Evolutionary conservation across 129 eudicot genomes (phyloP).

Genomic region (Flaveria brownii): DNA sequence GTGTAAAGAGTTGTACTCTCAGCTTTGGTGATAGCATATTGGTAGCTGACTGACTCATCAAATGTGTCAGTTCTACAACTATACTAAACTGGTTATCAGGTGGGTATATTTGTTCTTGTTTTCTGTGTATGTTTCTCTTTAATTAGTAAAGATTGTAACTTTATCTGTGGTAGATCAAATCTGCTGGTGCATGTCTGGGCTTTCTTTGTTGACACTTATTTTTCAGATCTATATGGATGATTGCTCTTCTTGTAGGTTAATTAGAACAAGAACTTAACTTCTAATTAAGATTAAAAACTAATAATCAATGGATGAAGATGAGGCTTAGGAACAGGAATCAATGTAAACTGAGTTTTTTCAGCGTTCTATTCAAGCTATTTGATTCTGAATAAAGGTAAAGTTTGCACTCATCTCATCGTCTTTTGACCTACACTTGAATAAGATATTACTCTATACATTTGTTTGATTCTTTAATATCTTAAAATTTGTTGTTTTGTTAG

Average conservation of each 20-base stretch:
- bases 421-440: too few relatives aligned
- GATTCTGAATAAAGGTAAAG: too few relatives aligned
- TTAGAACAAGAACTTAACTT: neutral
- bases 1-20: neutral
- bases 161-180: constrained; percentile 11
- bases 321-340: neutral
- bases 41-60: constrained; percentile 12
- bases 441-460: too few relatives aligned
- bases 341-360: too few relatives aligned
- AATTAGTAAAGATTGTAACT: constrained; percentile 19
- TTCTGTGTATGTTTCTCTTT: constrained; percentile 38
- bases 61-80: constrained; percentile 27
- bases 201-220: neutral
- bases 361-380: too few relatives aligned
- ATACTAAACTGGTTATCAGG: constrained; percentile 34
- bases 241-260: neutral
- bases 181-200: neutral
- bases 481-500: too few relatives aligned
- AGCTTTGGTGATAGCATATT: constrained; percentile 20
- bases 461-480: too few relatives aligned
- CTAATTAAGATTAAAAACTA: neutral
- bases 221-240: constrained; percentile 21
- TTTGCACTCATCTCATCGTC: too few relatives aligned
- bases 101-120: constrained; percentile 32
- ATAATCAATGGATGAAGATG: neutral